Evolutionary conservation across 495 filamentous ascomycete species (phyloP).

Genomic region (Mycothermus thermophilus): DNA sequence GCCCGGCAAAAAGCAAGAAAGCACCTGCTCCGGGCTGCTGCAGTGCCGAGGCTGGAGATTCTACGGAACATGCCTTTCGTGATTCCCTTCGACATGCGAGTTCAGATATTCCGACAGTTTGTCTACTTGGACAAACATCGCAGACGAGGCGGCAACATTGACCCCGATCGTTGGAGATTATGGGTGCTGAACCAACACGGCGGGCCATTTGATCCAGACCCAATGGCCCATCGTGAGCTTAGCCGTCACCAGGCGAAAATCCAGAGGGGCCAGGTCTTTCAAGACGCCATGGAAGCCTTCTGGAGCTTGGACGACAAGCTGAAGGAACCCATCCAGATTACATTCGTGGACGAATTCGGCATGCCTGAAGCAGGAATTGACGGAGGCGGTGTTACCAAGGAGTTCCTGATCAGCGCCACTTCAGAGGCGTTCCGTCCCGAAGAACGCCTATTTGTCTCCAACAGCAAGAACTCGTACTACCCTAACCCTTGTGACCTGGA

Average conservation of each 20-base stretch:
- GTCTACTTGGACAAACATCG: conserved; percentile 67
- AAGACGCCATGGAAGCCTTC: conserved; percentile 75
- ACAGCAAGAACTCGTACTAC: conserved; percentile 79
- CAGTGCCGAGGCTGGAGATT: conserved; percentile 78
- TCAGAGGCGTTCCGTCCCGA: conserved; percentile 61
- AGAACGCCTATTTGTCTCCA: conserved; percentile 54
- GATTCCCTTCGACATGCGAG: conserved; percentile 82
- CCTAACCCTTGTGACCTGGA: conserved; percentile 76
- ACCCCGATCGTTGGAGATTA: conserved; percentile 69
- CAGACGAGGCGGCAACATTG: conserved; percentile 58
- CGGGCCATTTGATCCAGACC: conserved; percentile 17
- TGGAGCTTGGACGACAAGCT: conserved; percentile 68
- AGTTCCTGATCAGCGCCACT: conserved; percentile 86
- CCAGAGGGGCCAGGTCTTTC: conserved; percentile 63
- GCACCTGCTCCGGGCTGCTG: conserved; percentile 53
- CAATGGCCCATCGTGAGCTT: conserved; percentile 35
- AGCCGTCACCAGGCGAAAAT: conserved; percentile 71
- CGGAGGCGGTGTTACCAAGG: conserved; percentile 93
- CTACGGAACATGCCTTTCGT: conserved; percentile 94
- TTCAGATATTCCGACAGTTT: conserved; percentile 90
- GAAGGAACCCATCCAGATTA: conserved; percentile 96
- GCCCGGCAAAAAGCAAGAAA: conserved; percentile 51
- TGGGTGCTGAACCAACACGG: conserved; percentile 35
- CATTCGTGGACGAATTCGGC: conserved; percentile 85
- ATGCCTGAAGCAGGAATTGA: conserved; percentile 87